Evolutionary conservation across 2,329 filamentous ascomycete genomes (phyloP).

Genomic region (Mycogone perniciosa): DNA sequence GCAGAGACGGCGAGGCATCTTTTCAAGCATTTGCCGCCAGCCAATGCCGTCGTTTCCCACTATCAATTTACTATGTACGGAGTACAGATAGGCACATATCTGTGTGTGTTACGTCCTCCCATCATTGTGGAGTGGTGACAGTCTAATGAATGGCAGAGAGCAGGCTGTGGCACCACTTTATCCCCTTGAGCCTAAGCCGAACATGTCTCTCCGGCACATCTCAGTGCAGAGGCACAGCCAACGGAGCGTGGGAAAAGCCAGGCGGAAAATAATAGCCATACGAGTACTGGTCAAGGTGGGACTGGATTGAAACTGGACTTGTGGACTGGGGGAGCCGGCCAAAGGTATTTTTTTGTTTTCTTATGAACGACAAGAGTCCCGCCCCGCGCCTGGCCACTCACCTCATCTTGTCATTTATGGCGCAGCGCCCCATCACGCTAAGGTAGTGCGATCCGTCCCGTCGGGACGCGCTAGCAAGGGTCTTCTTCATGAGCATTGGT

Average conservation of each 20-base stretch:
- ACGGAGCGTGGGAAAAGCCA: background rate
- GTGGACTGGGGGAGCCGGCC: background rate
- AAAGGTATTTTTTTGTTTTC: conserved; percentile 4
- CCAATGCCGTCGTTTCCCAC: background rate
- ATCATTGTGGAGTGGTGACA: too few relatives aligned
- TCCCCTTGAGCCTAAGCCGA: too few relatives aligned
- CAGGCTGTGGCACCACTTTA: too few relatives aligned
- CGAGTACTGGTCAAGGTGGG: background rate
- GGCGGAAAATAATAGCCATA: background rate
- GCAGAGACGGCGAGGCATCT: background rate
- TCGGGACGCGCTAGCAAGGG: conserved; percentile 30
- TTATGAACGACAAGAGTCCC: conserved; percentile 11
- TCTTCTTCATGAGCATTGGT: conserved; percentile 16
- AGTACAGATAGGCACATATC: too few relatives aligned
- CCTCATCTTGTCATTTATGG: conserved; percentile 5
- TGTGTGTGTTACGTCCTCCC: too few relatives aligned
- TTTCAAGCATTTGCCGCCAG: background rate
- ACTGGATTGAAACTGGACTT: background rate
- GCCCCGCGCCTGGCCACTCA: conserved; percentile 23
- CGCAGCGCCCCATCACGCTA: conserved; percentile 17
- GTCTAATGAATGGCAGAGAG: too few relatives aligned
- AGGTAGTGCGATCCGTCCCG: conserved; percentile 30
- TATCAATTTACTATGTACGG: background rate
- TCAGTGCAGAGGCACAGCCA: background rate
- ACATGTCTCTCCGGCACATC: too few relatives aligned